A percentile compares a stretch with the other conserved stretches of the same genome.
Evolutionary conservation across 2,329 filamentous ascomycete genomes (phyloP).

Genomic region (Metarhizium rileyi): DNA sequence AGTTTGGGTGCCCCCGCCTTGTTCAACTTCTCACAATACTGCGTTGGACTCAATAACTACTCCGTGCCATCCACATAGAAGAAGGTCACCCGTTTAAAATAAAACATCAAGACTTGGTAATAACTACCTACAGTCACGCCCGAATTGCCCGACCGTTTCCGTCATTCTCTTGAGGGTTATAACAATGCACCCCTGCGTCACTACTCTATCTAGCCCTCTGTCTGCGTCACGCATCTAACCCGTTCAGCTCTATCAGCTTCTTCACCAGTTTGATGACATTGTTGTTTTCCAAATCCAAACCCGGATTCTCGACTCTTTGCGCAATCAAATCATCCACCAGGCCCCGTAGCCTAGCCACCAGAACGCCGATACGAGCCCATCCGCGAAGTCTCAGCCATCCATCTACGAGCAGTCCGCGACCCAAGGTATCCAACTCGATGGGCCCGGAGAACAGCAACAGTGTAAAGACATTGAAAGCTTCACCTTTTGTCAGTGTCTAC

Average conservation of each 20-base stretch:
- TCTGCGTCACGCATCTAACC: conserved; percentile 52
- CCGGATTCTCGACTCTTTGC: conserved; percentile 68
- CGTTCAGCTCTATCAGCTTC: conserved; percentile 80
- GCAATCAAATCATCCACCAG: conserved; percentile 83
- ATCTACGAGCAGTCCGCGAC: conserved; percentile 80
- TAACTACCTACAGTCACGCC: no score
- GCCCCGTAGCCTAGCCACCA: conserved; percentile 71
- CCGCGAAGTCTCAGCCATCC: conserved; percentile 80
- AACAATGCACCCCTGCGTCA: neutral
- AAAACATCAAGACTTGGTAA: no score
- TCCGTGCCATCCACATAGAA: no score
- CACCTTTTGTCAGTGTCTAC: neutral
- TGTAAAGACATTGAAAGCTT: conserved; percentile 83
- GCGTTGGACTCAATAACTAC: no score
- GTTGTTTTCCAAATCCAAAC: conserved; percentile 43
- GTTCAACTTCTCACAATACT: neutral
- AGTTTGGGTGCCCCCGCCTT: neutral
- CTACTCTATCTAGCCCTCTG: neutral
- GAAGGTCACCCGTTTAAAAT: neutral
- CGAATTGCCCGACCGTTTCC: no score
- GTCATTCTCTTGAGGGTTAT: no score
- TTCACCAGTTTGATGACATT: conserved; percentile 70
- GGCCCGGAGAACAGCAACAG: conserved; percentile 80
- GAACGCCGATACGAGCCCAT: conserved; percentile 89
- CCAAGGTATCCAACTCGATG: conserved; percentile 78